phyloP scores from a whole-genome alignment of 306 rosid genomes.

The Adenanthera pavonina region DNA sequence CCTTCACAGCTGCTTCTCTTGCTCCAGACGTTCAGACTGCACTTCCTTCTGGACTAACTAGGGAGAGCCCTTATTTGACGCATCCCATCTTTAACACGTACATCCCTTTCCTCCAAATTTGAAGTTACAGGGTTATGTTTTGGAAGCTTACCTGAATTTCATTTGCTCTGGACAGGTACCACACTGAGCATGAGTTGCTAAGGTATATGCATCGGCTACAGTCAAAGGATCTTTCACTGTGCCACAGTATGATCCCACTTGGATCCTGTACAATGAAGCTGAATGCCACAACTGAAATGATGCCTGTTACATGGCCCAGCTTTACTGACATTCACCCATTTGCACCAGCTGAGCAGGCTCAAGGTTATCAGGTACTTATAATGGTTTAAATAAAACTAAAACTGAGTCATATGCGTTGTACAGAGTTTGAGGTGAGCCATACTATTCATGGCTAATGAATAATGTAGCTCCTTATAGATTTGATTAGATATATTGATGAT shows the following conservation, averaged over 20 bases:
- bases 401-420: too few relatives aligned
- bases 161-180: conserved; percentile 63
- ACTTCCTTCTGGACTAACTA: conserved; percentile 71
- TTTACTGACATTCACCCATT: conserved; percentile 90
- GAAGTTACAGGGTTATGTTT: conserved; percentile 26
- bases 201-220: conserved; percentile 82
- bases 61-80: conserved; percentile 83
- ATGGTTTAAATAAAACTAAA: conserved; percentile 24
- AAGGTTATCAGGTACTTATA: conserved; percentile 87
- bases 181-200: conserved; percentile 96
- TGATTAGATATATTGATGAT: too few relatives aligned
- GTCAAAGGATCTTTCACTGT: conserved; percentile 87
- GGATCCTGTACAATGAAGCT: conserved; percentile 99
- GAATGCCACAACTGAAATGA: conserved; percentile 97
- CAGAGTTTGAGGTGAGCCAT: too few relatives aligned
- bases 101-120: conserved; percentile 30
- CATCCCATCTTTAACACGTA: conserved; percentile 96
- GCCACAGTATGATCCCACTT: conserved; percentile 99
- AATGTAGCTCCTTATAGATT: too few relatives aligned
- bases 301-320: conserved; percentile 97
- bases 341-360: conserved; percentile 87
- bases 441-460: too few relatives aligned
- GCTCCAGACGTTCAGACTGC: conserved; percentile 75
- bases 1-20: conserved; percentile 93
- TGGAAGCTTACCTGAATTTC: conserved; percentile 38